Evolutionary conservation across 1,284 basidiomycete genomes (phyloP), one percentile per base, ranked within the genome.

Genomic region (Serendipita sp.): DNA sequence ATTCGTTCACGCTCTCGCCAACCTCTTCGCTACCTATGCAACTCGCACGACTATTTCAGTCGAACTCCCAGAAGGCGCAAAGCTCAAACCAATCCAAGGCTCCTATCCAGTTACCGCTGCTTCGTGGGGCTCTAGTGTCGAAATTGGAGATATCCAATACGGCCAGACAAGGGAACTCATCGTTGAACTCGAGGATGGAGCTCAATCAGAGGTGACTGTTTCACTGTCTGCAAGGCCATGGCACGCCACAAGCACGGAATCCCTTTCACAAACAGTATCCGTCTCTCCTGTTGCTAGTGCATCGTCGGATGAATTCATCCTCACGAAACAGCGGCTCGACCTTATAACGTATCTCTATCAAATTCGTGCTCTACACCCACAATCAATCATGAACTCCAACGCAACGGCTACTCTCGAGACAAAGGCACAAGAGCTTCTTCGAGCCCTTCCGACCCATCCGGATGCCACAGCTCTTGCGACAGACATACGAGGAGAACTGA

Each of bases 21-120:
- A 68, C 55, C 34, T 62, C 13, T 65, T 67, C 58, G 61, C 66
- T 5, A 68, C 67, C 1, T 68, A 63, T 55, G 66, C 65, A 30
- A 60, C 65, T 15, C 49, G 44, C 22, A 60, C 63, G 12, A 61
- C 58, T 12, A 55, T 66, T 3, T 60, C 49, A 3, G 55, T 66
- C 15, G 61, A 67, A 45, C 58, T 65, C 15, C 42, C 53, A 4
- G 61, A 60, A n/a, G 44, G 29, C 15, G 8, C 15, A 8, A 47
- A 8, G 22, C 26, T 47, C 4, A 35, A 65, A 8, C 43, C 60
- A 4, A 61, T 67, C 13, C 30, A 55, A 2, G 67, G 67, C 22
- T 49, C 62, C 13, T 26, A 65, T 26, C 58, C 61, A 82, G 80
- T 71, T 22, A 78, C 77, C 70, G 87, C 84, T 66, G 89, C 64